These are phyloP conservation scores for Podospora comata DNA, from an alignment of 495 filamentous ascomycete species.

Conservation along the genomic window DNA sequence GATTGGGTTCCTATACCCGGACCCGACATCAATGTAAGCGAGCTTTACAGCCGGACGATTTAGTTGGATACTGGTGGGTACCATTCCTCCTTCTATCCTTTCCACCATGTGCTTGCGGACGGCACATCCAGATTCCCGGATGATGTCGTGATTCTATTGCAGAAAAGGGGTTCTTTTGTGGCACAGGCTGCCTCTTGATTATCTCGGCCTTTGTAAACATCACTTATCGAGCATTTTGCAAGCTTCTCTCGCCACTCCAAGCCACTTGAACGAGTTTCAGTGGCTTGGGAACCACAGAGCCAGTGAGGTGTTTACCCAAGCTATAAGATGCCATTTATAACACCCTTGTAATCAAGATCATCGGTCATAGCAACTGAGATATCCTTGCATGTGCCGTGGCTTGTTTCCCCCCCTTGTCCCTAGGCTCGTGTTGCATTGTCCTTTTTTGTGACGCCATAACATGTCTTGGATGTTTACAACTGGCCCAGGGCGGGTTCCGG, in stretches of 20 bases:
- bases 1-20: background rate
- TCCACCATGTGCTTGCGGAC: background rate
- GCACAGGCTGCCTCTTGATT: background rate
- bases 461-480: slow-evolving; percentile 3
- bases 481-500: background rate
- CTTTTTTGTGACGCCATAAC: background rate
- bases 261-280: background rate
- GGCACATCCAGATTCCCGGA: background rate
- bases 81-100: background rate
- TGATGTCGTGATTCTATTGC: background rate
- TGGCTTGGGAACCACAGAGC: background rate
- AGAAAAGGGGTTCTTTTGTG: background rate
- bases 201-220: background rate
- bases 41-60: background rate
- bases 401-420: background rate
- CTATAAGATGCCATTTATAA: background rate
- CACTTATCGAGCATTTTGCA: background rate
- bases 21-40: background rate
- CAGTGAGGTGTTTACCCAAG: background rate
- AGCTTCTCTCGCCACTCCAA: background rate
- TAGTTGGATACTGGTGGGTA: background rate
- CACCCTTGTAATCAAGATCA: background rate
- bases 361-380: background rate
- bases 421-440: background rate
- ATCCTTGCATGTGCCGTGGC: background rate